A percentile compares a stretch with the other conserved stretches of the same genome.
phyloP scores from a whole-genome alignment of 176 grass and related monocot genomes.

The Ananas comosus region DNA sequence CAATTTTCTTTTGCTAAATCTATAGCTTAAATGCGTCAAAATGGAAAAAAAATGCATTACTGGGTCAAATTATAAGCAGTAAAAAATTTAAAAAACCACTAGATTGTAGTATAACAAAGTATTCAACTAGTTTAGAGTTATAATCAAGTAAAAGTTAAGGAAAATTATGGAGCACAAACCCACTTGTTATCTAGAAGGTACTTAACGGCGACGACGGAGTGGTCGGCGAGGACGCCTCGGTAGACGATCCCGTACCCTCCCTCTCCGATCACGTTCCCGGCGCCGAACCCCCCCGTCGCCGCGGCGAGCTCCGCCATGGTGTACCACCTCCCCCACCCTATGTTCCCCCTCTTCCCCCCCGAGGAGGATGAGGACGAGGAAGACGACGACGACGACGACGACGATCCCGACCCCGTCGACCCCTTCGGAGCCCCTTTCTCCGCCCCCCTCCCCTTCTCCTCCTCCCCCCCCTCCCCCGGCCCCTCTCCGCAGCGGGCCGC shows the following conservation, averaged over 20 bases:
- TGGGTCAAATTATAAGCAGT: too few relatives aligned
- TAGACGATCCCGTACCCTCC: slow-evolving; percentile 91
- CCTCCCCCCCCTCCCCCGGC: slow-evolving; percentile 13
- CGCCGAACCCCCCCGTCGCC: slow-evolving; percentile 49
- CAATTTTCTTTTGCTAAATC: too few relatives aligned
- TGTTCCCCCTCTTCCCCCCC: slow-evolving; percentile 20
- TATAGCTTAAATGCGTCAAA: too few relatives aligned
- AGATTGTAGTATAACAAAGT: neutral
- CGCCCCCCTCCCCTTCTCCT: slow-evolving; percentile 13
- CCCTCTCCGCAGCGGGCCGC: neutral
- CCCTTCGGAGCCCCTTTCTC: slow-evolving; percentile 4
- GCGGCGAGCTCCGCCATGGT: slow-evolving; percentile 67
- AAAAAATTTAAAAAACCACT: too few relatives aligned
- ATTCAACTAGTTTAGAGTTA: slow-evolving; percentile 6
- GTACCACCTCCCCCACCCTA: slow-evolving; percentile 97
- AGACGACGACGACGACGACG: slow-evolving; percentile 3
- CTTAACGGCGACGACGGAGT: slow-evolving; percentile 79
- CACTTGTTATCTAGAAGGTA: slow-evolving; percentile 91
- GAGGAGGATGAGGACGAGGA: neutral
- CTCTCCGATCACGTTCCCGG: slow-evolving; percentile 58
- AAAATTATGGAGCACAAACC: slow-evolving; percentile 20
- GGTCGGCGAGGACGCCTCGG: slow-evolving; percentile 63
- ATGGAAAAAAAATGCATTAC: too few relatives aligned
- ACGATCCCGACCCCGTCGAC: neutral
- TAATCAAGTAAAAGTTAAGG: neutral